Evolutionary conservation across 2,329 filamentous ascomycete species (phyloP), one percentile per base, ranked within the genome.

Genomic region (Aspergillus aculeatinus): DNA sequence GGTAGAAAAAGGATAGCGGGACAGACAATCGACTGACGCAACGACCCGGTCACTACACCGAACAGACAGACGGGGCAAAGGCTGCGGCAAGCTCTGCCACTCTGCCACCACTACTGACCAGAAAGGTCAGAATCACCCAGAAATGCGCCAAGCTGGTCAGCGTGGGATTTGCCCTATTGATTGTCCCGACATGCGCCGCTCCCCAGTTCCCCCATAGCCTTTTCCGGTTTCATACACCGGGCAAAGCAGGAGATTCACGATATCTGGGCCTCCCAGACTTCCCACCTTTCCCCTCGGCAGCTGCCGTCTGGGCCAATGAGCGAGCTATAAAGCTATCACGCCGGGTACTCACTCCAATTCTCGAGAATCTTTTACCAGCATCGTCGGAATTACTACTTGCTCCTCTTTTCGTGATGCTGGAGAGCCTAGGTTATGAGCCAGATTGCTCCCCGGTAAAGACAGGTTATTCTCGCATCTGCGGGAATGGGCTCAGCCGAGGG

Each of bases 141-240:
- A 35, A 51, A 60, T 60, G 55, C 55, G 60, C 60, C 60, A 50
- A 59, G 39, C 39, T 57, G 60, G 63, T 54, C 58, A 67, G 65
- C 63, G 62, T 62, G 58, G 53, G 56, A 52, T 23, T 50, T 12
- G 39, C 14, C 39, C 39, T 44, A 44, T 65, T 27, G 48, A 29
- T 29, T 29, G 23, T 68, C 65, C 72, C 72, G 72, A 65, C 65
- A 68, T 70, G 68, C 71, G 68, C 72, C 72, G 72, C 65, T 65
- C 55, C 59, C 56, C 61, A 67, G 62, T 55, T 68, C 61, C 64
- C 64, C 64, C 69, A 63, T 65, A 67, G 66, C 67, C 65, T 74
- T 44, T 74, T 74, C 74, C 73, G 73, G 73, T 76, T 75, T 76
- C 72, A 75, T 71, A 72, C 73, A 76, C 74, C 75, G 75, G 75